Conservation (phyloP, 2,329 filamentous ascomycete species). For the Tolypocladium paradoxum region DNA sequence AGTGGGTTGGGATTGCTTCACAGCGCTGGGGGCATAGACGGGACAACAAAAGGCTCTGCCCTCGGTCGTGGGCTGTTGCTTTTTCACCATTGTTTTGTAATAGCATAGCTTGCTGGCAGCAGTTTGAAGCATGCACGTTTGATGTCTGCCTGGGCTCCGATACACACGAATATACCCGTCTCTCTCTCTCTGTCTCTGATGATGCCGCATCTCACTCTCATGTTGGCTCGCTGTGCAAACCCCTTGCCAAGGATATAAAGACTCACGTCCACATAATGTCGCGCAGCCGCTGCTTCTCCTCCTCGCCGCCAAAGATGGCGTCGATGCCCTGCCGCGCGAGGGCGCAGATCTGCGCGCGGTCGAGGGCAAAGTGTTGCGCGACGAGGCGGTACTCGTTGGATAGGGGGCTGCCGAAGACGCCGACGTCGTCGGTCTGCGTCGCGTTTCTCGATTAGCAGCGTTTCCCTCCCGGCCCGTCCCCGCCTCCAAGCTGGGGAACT, state of each 20-base stretch:
- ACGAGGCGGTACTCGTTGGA: slow-evolving; percentile 71
- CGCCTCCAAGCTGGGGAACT: not conserved
- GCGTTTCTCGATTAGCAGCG: not conserved
- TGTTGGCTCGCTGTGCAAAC: not conserved
- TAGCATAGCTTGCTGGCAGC: not conserved
- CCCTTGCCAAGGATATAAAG: not conserved
- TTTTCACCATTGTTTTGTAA: not conserved
- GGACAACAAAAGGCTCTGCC: not conserved
- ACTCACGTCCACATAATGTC: slow-evolving; percentile 33
- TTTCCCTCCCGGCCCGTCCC: not conserved
- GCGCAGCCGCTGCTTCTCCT: slow-evolving; percentile 48
- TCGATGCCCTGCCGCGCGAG: slow-evolving; percentile 52
- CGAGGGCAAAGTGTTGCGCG: slow-evolving; percentile 56
- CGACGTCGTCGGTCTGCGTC: slow-evolving; percentile 68
- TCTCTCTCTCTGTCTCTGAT: not conserved
- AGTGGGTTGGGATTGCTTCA: not conserved
- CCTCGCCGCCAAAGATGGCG: slow-evolving; percentile 54
- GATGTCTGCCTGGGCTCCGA: not conserved
- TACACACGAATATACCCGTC: not conserved
- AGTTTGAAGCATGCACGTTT: not conserved
- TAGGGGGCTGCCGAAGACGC: slow-evolving; percentile 65
- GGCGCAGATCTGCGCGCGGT: slow-evolving; percentile 30
- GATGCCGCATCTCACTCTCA: not conserved
- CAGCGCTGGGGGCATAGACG: not conserved
- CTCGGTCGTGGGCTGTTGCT: not conserved